Percentiles rank a stretch among this genome's conserved stretches.
phyloP scores from a whole-genome alignment of 805 yeast genomes.

The Hermanozyma aechmeae region DNA sequence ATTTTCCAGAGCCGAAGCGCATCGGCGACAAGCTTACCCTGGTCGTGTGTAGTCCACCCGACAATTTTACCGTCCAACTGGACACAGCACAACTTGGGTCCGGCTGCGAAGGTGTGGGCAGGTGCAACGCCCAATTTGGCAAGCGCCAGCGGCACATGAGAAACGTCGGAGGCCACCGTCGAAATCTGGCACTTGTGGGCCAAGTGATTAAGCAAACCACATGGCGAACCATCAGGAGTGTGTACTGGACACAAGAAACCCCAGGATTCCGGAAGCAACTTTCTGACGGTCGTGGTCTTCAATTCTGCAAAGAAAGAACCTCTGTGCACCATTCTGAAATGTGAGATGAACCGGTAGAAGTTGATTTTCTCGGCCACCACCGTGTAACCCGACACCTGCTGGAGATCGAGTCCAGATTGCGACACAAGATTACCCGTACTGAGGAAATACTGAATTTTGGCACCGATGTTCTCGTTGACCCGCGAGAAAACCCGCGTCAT shows the following conservation, averaged over 20 bases:
- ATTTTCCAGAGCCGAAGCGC: constrained; percentile 91
- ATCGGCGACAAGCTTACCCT: constrained; percentile 79
- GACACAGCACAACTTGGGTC: constrained; percentile 81
- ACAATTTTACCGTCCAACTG: constrained; percentile 88
- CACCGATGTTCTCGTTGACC: constrained; percentile 89
- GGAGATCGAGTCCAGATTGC: constrained; percentile 94
- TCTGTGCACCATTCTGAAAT: constrained; percentile 98
- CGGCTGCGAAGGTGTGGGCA: constrained; percentile 73
- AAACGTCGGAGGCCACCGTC: constrained; percentile 66
- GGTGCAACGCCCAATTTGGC: constrained; percentile 74
- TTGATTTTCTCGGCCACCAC: constrained; percentile 98
- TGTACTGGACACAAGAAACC: constrained; percentile 98
- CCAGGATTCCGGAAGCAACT: constrained; percentile 96
- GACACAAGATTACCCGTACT: constrained; percentile 96
- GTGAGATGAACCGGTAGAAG: constrained; percentile 94
- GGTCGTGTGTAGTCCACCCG: constrained; percentile 91
- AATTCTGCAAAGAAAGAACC: constrained; percentile 98
- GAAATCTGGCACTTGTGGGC: constrained; percentile 90
- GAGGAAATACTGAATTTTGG: constrained; percentile 85
- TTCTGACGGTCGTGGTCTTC: constrained; percentile 95
- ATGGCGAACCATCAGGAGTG: constrained; percentile 99
- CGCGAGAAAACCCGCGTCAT: constrained; percentile 70
- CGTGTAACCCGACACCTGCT: constrained; percentile 95
- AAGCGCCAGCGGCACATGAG: constrained; percentile 57
- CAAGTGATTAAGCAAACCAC: constrained; percentile 95